Evolutionary conservation across 2,329 filamentous ascomycete genomes (phyloP).

Genomic region (Huntiella omanensis): DNA sequence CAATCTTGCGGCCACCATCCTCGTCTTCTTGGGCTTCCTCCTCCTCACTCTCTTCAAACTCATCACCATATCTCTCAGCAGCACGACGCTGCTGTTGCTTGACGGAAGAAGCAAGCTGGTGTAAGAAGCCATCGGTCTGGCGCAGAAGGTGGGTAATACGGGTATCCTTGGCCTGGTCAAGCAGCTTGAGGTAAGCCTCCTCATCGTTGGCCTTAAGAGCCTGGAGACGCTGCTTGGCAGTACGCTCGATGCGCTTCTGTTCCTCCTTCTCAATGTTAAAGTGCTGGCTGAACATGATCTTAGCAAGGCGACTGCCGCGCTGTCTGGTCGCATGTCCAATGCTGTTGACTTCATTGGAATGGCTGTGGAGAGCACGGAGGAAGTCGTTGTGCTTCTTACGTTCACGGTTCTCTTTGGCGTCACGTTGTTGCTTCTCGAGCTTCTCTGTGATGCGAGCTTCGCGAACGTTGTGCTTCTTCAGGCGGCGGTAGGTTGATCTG

Average conservation of each 20-base stretch:
- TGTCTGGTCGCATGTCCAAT: slow-evolving; percentile 46
- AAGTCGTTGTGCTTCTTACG: slow-evolving; percentile 96
- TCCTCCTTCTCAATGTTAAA: slow-evolving; percentile 98
- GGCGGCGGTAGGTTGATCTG: slow-evolving; percentile 69
- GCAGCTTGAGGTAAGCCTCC: slow-evolving; percentile 92
- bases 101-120: slow-evolving; percentile 85
- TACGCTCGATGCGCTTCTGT: slow-evolving; percentile 93
- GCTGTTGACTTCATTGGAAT: slow-evolving; percentile 59
- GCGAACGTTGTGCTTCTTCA: slow-evolving; percentile 92
- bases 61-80: slow-evolving; percentile 55
- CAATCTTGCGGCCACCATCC: slow-evolving; percentile 61
- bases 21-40: slow-evolving; percentile 51
- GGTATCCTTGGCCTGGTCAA: slow-evolving; percentile 97
- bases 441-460: slow-evolving; percentile 97
- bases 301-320: slow-evolving; percentile 71
- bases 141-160: slow-evolving; percentile 94
- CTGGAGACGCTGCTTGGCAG: slow-evolving; percentile 97
- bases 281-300: slow-evolving; percentile 76
- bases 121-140: slow-evolving; percentile 94
- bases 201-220: slow-evolving; percentile 98
- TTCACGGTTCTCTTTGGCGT: slow-evolving; percentile 86
- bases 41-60: slow-evolving; percentile 30
- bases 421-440: slow-evolving; percentile 94
- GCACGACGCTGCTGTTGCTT: slow-evolving; percentile 80
- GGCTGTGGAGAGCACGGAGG: slow-evolving; percentile 66